These are phyloP conservation scores for Bondarzewia mesenterica DNA, from an alignment of 1,284 basidiomycete species.

Conservation along the genomic window DNA sequence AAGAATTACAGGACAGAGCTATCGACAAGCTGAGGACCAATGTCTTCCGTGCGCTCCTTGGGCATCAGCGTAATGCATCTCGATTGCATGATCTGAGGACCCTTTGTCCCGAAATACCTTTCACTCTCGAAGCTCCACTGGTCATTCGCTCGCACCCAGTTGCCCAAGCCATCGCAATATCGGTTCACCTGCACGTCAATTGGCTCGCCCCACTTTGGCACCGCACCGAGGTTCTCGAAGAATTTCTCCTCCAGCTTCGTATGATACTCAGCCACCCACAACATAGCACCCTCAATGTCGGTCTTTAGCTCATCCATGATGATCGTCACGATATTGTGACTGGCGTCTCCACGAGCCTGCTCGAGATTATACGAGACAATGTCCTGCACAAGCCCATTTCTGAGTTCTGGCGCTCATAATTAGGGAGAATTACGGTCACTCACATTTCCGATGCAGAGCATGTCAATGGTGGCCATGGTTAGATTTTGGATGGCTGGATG, in stretches of 20 bases:
- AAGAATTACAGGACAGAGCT: not conserved
- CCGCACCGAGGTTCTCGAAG: conserved; percentile 10
- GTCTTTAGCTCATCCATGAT: conserved; percentile 27
- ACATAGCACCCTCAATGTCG: conserved; percentile 23
- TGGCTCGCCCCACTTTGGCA: conserved; percentile 24
- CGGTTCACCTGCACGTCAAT: conserved; percentile 17
- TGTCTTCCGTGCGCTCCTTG: not conserved
- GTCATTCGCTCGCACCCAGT: conserved; percentile 26
- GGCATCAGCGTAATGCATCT: conserved; percentile 5
- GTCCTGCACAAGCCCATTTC: conserved; percentile 20
- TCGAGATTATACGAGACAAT: conserved; percentile 32
- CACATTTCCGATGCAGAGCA: conserved; percentile 33
- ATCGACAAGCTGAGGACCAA: not conserved
- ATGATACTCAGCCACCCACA: conserved; percentile 18
- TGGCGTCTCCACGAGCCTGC: conserved; percentile 31
- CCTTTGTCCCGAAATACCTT: conserved; percentile 27
- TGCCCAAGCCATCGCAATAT: conserved; percentile 26
- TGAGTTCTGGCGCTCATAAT: not conserved
- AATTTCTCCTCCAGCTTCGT: conserved; percentile 17
- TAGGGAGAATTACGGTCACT: conserved; percentile 4
- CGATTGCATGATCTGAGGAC: conserved; percentile 16
- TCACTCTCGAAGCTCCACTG: conserved; percentile 27
- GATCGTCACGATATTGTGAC: conserved; percentile 34
- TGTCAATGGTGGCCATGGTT: conserved; percentile 23
- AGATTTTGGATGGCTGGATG: conserved; percentile 29